A percentile compares a stretch with the other conserved stretches of the same genome.
Evolutionary conservation across 2,329 filamentous ascomycete species (phyloP).

Genomic region (Amauroascus niger): DNA sequence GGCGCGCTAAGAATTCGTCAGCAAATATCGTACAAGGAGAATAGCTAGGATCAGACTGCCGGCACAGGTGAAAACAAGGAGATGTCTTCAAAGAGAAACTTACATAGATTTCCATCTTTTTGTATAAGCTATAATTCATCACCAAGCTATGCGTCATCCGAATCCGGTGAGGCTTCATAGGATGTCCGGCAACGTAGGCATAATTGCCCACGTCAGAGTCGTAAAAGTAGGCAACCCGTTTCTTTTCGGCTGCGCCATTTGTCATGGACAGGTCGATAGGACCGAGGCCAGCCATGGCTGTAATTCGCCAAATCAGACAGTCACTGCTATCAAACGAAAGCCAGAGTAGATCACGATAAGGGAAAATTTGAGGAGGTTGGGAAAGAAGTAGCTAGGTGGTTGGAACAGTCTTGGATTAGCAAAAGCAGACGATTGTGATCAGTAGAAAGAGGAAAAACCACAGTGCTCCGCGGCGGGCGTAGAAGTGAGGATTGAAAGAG

Average conservation of each 20-base stretch:
- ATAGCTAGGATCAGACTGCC: not conserved
- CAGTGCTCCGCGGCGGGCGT: too few relatives aligned
- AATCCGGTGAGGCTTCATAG: slow-evolving; percentile 60
- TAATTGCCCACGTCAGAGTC: slow-evolving; percentile 98
- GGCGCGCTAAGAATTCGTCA: slow-evolving; percentile 48
- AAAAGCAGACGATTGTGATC: not conserved
- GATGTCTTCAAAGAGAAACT: slow-evolving; percentile 19
- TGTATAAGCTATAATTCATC: slow-evolving; percentile 65
- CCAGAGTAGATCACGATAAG: not conserved
- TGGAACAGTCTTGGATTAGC: not conserved
- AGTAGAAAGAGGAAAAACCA: not conserved
- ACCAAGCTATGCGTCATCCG: slow-evolving; percentile 57
- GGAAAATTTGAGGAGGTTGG: not conserved
- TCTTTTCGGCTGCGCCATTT: slow-evolving; percentile 49
- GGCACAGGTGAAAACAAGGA: not conserved
- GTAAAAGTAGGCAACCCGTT: slow-evolving; percentile 96
- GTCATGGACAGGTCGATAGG: slow-evolving; percentile 45
- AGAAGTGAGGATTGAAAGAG: not conserved
- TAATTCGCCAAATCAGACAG: not conserved
- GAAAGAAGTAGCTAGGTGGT: not conserved
- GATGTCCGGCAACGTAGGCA: slow-evolving; percentile 72
- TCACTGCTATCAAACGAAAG: not conserved
- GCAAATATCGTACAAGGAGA: slow-evolving; percentile 19
- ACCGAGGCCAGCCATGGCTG: slow-evolving; percentile 43
- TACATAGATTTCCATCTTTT: slow-evolving; percentile 63